Evolutionary conservation across 2,329 filamentous ascomycete species (phyloP), one percentile per base, ranked within the genome.

Genomic region (Hypoxylon sp.): DNA sequence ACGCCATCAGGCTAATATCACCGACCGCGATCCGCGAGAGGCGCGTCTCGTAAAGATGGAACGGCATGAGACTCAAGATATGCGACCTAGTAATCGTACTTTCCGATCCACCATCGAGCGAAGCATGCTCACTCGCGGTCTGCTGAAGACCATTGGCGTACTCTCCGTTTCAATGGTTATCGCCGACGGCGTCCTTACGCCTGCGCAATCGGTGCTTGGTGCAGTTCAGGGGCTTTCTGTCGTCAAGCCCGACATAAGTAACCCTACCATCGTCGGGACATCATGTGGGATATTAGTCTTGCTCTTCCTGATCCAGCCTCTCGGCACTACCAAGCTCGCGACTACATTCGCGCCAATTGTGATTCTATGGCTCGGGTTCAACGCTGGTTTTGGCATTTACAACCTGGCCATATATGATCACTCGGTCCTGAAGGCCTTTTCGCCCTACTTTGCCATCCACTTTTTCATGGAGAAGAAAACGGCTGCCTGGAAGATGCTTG

Each of bases 131-230:
- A 83, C 86, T 17, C 85, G 87, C 35, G 79, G 80, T 10, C 70
- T 88, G 0, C 79, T 92, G 17, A 90, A 91, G 74, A 80, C 85
- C 1, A 84, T 91, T 48, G 90, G 88, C 1, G 88, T 92, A 1
- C 79, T 92, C 8, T 89, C 88, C 10, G 90, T 92, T 9, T 87
- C 87, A 29, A 87, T 92, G 84, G 89, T 92, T 68, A 89, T 92
- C 79, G 83, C 84, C 3, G 84, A 92, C 75, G 90, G 90, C 50
- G 85, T 92, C 10, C 80, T 92, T 26, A 92, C 90, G 1, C 90
- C 90, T 0, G 90, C 90, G 0, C 90, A 92, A 76, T 91, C 90
- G 2, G 88, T 92, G 1, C 83, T 92, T 5, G 90, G 90, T 26
- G 90, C 90, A 1, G 87, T 92, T 14, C 90, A 92, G 76, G 90